Conservation (phyloP, 352 stramenopile genomes). For the Globisporangium paddicum region DNA sequence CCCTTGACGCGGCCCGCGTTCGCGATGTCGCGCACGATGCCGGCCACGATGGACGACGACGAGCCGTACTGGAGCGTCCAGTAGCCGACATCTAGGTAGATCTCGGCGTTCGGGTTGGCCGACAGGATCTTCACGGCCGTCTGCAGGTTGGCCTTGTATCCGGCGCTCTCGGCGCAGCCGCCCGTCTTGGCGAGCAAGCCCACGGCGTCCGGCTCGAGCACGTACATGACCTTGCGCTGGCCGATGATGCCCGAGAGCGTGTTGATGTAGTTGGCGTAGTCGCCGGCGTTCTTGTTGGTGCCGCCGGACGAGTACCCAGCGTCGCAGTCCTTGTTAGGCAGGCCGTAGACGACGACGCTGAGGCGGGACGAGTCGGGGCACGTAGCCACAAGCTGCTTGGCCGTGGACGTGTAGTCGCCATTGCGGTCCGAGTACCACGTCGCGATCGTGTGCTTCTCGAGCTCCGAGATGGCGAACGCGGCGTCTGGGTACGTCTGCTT, state of each 20-base stretch:
- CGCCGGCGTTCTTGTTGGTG: conserved; percentile 27
- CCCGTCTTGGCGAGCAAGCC: conserved; percentile 38
- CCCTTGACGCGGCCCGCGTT: conserved; percentile 43
- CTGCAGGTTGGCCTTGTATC: conserved; percentile 51
- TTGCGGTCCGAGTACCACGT: conserved; percentile 68
- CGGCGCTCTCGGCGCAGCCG: conserved; percentile 23
- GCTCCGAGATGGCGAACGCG: conserved; percentile 11
- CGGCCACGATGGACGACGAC: conserved; percentile 22
- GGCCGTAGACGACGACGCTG: conserved; percentile 62
- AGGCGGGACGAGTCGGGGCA: conserved; percentile 26
- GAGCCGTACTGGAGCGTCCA: conserved; percentile 42
- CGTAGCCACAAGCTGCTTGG: conserved; percentile 6
- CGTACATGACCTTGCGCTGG: conserved; percentile 53
- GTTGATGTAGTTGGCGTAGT: conserved; percentile 51
- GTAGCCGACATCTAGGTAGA: conserved; percentile 69
- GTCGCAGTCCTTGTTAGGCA: conserved; percentile 75
- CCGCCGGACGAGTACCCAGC: conserved; percentile 39
- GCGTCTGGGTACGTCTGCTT: background rate
- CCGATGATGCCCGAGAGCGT: conserved; percentile 40
- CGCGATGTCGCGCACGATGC: conserved; percentile 36
- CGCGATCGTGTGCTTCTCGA: conserved; percentile 51
- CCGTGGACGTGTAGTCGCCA: conserved; percentile 30
- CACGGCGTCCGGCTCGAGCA: conserved; percentile 67
- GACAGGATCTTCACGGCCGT: conserved; percentile 46
- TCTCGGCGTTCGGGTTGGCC: conserved; percentile 54